phyloP scores from a whole-genome alignment of 805 yeast genomes.

The Schwanniomyces yamadae region DNA sequence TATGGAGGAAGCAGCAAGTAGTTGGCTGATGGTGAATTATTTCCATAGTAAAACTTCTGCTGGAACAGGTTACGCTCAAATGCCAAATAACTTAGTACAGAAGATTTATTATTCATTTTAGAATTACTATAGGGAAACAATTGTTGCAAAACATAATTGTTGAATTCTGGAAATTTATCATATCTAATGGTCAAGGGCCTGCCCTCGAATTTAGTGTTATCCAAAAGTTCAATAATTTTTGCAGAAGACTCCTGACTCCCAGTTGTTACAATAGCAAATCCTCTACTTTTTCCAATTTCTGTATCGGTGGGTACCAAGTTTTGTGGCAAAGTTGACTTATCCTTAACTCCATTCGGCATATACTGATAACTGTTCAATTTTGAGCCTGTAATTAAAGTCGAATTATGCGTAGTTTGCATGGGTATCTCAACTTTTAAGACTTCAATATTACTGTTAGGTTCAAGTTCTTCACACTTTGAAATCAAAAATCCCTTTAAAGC shows the following conservation, averaged over 20 bases:
- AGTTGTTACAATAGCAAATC: constrained; percentile 65
- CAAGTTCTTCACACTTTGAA: constrained; percentile 21
- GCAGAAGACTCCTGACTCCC: constrained; percentile 46
- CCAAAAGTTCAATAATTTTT: constrained; percentile 48
- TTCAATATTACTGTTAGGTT: constrained; percentile 24
- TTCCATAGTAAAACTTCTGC: constrained; percentile 29
- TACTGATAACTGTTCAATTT: constrained; percentile 9
- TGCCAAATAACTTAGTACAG: constrained; percentile 24
- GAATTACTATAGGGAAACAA: constrained; percentile 11
- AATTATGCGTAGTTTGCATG: constrained; percentile 21
- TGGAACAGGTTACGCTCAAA: constrained; percentile 32
- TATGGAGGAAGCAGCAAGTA: constrained; percentile 11
- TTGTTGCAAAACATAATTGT: constrained; percentile 28
- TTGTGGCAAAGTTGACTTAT: background rate
- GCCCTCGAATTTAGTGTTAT: constrained; percentile 57
- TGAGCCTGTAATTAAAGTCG: background rate
- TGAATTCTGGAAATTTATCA: constrained; percentile 51
- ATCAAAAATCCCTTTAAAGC: constrained; percentile 30
- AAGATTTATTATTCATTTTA: constrained; percentile 3
- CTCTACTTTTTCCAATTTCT: constrained; percentile 33
- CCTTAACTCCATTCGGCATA: constrained; percentile 2
- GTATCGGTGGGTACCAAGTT: background rate
- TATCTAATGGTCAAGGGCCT: constrained; percentile 59
- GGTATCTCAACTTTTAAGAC: constrained; percentile 43
- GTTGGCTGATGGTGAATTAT: constrained; percentile 4